These are phyloP conservation scores for Tieghemostelium lacteum DNA, from an alignment of 78 protist genomes.

Conservation along the genomic window DNA sequence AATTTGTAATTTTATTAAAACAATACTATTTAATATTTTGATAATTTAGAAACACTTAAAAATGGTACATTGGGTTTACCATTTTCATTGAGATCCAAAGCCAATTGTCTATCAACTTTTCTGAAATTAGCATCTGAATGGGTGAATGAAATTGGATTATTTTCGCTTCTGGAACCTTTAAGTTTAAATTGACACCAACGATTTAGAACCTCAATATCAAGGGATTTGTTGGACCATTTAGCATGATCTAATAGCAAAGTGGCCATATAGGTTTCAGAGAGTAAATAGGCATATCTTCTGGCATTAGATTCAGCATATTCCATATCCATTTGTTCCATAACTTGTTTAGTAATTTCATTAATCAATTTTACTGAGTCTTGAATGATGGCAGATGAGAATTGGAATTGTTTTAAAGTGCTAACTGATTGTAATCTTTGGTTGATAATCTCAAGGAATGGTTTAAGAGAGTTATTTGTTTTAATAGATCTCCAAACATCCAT, in stretches of 20 bases:
- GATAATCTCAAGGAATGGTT: background rate
- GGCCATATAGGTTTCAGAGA: conserved; percentile 65
- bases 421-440: background rate
- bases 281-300: conserved; percentile 25
- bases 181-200: conserved; percentile 62
- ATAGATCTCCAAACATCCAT: conserved; percentile 81
- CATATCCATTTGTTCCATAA: conserved; percentile 17
- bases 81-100: conserved; percentile 40
- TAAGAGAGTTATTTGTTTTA: conserved; percentile 15
- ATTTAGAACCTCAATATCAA: conserved; percentile 22
- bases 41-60: no score
- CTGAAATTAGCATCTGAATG: conserved; percentile 35
- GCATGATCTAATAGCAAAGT: conserved; percentile 63
- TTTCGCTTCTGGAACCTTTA: conserved; percentile 1
- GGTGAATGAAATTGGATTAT: conserved; percentile 6
- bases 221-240: conserved; percentile 7
- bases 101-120: conserved; percentile 30
- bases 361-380: background rate
- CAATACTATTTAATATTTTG: no score
- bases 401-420: background rate
- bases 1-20: no score
- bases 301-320: conserved; percentile 56
- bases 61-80: no score
- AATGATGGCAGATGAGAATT: background rate
- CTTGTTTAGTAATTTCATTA: conserved; percentile 12